phyloP scores from a whole-genome alignment of 1,139 yeast species.

The Zygosaccharomyces sapae region DNA sequence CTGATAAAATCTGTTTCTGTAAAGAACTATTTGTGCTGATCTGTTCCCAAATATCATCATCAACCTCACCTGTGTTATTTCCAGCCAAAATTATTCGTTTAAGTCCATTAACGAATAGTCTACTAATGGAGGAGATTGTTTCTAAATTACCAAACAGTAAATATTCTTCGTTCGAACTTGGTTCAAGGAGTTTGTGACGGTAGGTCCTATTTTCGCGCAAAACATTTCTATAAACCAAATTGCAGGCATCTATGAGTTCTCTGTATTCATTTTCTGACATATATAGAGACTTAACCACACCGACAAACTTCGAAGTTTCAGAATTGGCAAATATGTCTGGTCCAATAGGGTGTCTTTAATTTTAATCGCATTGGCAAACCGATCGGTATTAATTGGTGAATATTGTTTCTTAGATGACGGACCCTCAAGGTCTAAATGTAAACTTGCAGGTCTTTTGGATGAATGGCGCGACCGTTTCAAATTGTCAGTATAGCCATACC shows the following conservation, averaged over 20 bases:
- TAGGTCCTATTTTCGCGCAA: slow-evolving; percentile 28
- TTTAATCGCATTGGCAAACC: slow-evolving; percentile 14
- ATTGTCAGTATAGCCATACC: slow-evolving; percentile 1
- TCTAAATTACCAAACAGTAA: slow-evolving; percentile 39
- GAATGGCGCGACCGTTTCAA: slow-evolving; percentile 8
- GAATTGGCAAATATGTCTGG: background rate
- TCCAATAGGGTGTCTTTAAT: slow-evolving; percentile 1
- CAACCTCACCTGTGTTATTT: slow-evolving; percentile 8
- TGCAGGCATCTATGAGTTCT: slow-evolving; percentile 24
- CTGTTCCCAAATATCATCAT: slow-evolving; percentile 16
- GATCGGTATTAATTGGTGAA: slow-evolving; percentile 29
- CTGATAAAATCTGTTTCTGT: slow-evolving; percentile 4
- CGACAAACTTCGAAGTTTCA: slow-evolving; percentile 19
- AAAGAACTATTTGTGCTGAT: slow-evolving; percentile 10
- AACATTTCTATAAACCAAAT: slow-evolving; percentile 30
- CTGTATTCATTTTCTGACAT: slow-evolving; percentile 32
- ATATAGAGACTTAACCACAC: slow-evolving; percentile 27
- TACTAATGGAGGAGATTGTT: slow-evolving; percentile 36
- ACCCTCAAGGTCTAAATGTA: slow-evolving; percentile 15
- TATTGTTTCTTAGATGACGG: slow-evolving; percentile 28
- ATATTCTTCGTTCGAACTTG: slow-evolving; percentile 31
- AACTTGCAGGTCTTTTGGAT: slow-evolving; percentile 21
- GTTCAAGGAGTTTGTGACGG: slow-evolving; percentile 24
- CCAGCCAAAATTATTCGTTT: slow-evolving; percentile 10
- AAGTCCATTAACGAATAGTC: slow-evolving; percentile 27